A percentile compares a stretch with the other conserved stretches of the same genome.
These are phyloP conservation scores for Xylariaceae sp. DNA, from an alignment of 2,329 filamentous ascomycete species.

Conservation along the genomic window DNA sequence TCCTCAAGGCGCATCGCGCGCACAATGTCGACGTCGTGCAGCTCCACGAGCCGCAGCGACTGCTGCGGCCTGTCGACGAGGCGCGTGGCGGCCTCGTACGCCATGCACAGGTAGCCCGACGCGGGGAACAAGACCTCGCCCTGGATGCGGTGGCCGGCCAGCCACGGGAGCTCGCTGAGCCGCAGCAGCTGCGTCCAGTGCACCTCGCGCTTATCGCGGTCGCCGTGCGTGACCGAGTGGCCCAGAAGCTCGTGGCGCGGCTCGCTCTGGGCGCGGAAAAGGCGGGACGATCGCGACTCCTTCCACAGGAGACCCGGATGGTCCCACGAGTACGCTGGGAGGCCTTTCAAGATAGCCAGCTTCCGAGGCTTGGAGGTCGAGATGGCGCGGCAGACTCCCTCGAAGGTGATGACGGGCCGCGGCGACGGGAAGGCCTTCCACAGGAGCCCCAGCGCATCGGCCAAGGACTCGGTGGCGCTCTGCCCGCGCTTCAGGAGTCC, in stretches of 20 bases:
- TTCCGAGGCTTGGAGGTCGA: conserved; percentile 4
- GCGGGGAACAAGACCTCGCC: conserved; percentile 37
- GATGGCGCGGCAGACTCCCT: conserved; percentile 16
- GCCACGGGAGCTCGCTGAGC: conserved; percentile 7
- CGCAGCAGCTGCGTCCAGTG: conserved; percentile 9
- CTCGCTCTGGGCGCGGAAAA: background rate
- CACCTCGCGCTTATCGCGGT: conserved; percentile 9
- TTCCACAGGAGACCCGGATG: conserved; percentile 15
- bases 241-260: conserved; percentile 6
- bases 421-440: conserved; percentile 18
- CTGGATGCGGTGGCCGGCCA: conserved; percentile 32
- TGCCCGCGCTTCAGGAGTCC: conserved; percentile 24
- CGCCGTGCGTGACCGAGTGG: conserved; percentile 3
- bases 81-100: conserved; percentile 19
- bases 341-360: conserved; percentile 7
- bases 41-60: background rate
- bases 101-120: conserved; percentile 40
- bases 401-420: conserved; percentile 12
- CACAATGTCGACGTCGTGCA: background rate
- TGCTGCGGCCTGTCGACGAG: background rate
- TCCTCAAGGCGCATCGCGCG: conserved; percentile 3
- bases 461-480: conserved; percentile 15
- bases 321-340: conserved; percentile 11
- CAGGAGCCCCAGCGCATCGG: conserved; percentile 9
- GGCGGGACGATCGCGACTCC: conserved; percentile 7